A percentile compares a stretch with the other conserved stretches of the same genome.
Evolutionary conservation across 1,284 basidiomycete species (phyloP).

Genomic region (Macrocystidia cucumis): DNA sequence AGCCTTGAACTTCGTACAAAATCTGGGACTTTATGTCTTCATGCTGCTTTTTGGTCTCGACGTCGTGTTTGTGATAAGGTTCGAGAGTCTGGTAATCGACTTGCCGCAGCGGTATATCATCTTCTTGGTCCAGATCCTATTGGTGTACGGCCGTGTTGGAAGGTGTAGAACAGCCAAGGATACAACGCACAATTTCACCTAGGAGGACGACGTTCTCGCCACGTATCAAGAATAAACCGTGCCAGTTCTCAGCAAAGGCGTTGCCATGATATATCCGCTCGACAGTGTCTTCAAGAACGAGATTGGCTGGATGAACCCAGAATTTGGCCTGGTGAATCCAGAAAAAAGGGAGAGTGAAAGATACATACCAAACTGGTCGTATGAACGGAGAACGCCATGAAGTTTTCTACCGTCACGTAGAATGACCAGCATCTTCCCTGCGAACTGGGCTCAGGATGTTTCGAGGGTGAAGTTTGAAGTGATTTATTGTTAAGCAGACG

Average conservation of each 20-base stretch:
- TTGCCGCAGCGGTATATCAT: conserved; percentile 75
- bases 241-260: conserved; percentile 77
- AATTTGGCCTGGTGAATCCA: conserved; percentile 2
- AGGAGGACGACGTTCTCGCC: conserved; percentile 98
- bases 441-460: conserved; percentile 43
- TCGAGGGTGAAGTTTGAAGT: conserved; percentile 41
- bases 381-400: conserved; percentile 92
- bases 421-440: conserved; percentile 98
- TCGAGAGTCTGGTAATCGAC: conserved; percentile 68
- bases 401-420: conserved; percentile 95
- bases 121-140: conserved; percentile 91
- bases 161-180: too few species aligned
- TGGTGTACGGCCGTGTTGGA: too few species aligned
- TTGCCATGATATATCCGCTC: conserved; percentile 83
- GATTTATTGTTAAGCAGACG: conserved; percentile 65
- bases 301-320: conserved; percentile 59
- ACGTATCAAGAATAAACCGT: conserved; percentile 89
- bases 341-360: conserved; percentile 3
- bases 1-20: conserved; percentile 72
- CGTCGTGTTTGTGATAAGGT: conserved; percentile 66
- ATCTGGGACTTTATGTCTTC: conserved; percentile 73
- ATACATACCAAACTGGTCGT: conserved; percentile 94
- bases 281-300: conserved; percentile 85
- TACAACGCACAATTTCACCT: conserved; percentile 92
- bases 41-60: conserved; percentile 57